Percentiles rank a stretch among this genome's conserved stretches.
Evolutionary conservation across 805 yeast genomes (phyloP).

Genomic region (Zygotorulaspora sp.): DNA sequence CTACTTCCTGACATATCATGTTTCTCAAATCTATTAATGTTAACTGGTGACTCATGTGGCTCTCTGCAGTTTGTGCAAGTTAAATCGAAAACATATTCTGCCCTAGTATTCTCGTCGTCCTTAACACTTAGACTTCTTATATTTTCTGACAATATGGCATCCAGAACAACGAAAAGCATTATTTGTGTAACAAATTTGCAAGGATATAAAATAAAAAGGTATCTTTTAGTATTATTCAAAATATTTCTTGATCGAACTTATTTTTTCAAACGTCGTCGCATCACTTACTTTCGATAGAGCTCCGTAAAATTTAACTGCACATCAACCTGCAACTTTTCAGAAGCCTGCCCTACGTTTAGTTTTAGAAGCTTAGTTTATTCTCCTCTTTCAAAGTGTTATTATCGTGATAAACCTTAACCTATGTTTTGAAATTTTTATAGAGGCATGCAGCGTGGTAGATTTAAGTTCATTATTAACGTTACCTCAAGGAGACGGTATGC

Average conservation of each 20-base stretch:
- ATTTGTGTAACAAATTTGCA: neutral
- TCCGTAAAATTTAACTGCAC: neutral
- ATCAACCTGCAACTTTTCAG: too few species aligned
- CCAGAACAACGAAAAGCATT: slow-evolving; percentile 30
- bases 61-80: slow-evolving; percentile 80
- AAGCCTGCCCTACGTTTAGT: too few species aligned
- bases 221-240: neutral
- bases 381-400: neutral
- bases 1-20: slow-evolving; percentile 64
- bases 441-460: slow-evolving; percentile 10
- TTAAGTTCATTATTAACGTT: slow-evolving; percentile 5
- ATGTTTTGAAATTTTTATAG: neutral
- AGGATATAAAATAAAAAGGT: too few species aligned
- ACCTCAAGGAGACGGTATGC: slow-evolving; percentile 11
- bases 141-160: slow-evolving; percentile 38
- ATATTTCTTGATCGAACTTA: neutral
- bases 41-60: slow-evolving; percentile 62
- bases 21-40: slow-evolving; percentile 61
- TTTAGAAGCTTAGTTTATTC: neutral
- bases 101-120: slow-evolving; percentile 59
- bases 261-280: neutral
- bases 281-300: neutral
- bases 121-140: slow-evolving; percentile 54
- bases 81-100: slow-evolving; percentile 68
- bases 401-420: neutral